These are phyloP conservation scores for Arabidopsis suecica DNA, from an alignment of 345 rosid genomes.

Conservation along the genomic window DNA sequence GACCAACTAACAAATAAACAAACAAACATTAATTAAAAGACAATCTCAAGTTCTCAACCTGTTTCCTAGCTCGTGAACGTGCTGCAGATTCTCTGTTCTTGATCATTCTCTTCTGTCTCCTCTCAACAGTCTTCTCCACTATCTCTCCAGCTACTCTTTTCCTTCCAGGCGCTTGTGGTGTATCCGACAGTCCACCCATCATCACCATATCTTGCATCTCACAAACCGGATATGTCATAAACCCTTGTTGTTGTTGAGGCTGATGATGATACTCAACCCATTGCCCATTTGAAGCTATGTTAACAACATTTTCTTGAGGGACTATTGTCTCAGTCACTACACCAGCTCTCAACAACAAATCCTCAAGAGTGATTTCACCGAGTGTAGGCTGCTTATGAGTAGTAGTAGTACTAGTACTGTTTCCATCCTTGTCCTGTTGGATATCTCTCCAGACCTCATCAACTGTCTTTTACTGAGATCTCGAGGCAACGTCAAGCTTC, in stretches of 20 bases:
- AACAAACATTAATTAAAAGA: neutral
- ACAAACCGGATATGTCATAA: conserved; percentile 43
- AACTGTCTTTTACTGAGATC: conserved; percentile 68
- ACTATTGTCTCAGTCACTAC: conserved; percentile 49
- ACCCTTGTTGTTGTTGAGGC: conserved; percentile 38
- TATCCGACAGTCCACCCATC: conserved; percentile 54
- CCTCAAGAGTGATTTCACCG: conserved; percentile 69
- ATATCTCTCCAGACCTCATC: conserved; percentile 68
- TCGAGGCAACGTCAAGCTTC: conserved; percentile 50
- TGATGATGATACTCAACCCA: conserved; percentile 60
- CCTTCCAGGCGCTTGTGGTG: conserved; percentile 48
- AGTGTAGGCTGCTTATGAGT: conserved; percentile 49
- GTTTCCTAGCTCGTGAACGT: conserved; percentile 70
- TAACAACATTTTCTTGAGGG: conserved; percentile 30
- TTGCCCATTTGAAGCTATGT: conserved; percentile 51
- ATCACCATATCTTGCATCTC: conserved; percentile 50
- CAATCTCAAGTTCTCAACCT: conserved; percentile 43
- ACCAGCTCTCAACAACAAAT: conserved; percentile 61
- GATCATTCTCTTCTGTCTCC: conserved; percentile 71
- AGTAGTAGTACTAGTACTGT: neutral
- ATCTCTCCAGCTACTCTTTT: conserved; percentile 57
- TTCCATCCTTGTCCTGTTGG: conserved; percentile 45
- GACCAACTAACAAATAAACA: neutral
- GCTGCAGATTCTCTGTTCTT: conserved; percentile 76
- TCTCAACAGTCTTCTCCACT: conserved; percentile 62